Evolutionary conservation across 805 yeast genomes (phyloP), one percentile per base, ranked within the genome.

Genomic region (Zygoascus ofunaensis): DNA sequence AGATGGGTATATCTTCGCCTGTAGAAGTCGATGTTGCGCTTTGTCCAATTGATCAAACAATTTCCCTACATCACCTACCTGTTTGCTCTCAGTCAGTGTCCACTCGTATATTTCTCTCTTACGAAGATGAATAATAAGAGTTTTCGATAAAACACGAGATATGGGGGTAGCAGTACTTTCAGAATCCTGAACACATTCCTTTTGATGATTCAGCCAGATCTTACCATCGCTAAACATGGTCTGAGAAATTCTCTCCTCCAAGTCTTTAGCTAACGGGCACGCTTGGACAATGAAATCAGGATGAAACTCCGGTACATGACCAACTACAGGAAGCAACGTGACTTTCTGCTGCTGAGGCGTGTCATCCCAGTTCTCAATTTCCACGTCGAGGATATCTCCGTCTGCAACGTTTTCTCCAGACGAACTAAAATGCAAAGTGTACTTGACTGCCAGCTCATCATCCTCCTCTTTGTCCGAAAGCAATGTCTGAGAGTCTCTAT

Each of bases 261-360:
- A 43, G 4, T 49, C 56, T 8, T 42, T 42, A 18, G 47, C 26
- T n/a, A 35, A 43, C 10, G 55, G 54, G 19, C 49, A 45, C 5
- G 54, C 57, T 37, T 55, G 59, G 7, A 55, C 22, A n/a, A 45
- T 15, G 30, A 54, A 55, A 20, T 54, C 57, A 18, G 59, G 59
- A 41, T 55, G 59, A 38, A 52, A 45, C 15, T 53, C 56, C 1
- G 55, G 47, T 7, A 52, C 34, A 26, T 52, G 51, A 4, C 59
- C 59, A 2, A 53, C 59, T 3, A 54, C 44, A 12, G 54, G 52
- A 14, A 55, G 53, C 4, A 51, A 47, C 22, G 45, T 48, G 14
- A 45, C 38, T 8, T n/a, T 15, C 12, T 14, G 17, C 18, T 22
- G 30, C 15, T 34, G 36, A 14, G 7, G 8, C 7, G 8, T 8